These are phyloP conservation scores for Trichoderma asperelloides DNA, from an alignment of 495 filamentous ascomycete species.

Conservation along the genomic window DNA sequence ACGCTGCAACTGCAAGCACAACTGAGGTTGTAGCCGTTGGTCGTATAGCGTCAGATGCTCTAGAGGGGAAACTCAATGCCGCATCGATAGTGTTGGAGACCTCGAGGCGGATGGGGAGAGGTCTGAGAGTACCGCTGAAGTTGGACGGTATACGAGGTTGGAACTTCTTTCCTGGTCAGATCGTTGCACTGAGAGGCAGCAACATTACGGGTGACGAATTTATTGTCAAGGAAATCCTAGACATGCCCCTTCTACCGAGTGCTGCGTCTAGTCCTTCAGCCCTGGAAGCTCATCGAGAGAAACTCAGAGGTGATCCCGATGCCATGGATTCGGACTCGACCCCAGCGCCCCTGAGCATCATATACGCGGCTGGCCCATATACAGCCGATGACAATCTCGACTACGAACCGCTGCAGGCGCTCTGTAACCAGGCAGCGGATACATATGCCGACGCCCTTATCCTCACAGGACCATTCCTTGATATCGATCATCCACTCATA, in stretches of 20 bases:
- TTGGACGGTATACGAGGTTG: constrained; percentile 56
- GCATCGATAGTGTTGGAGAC: constrained; percentile 82
- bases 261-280: constrained; percentile 53
- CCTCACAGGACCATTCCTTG: constrained; percentile 79
- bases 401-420: constrained; percentile 74
- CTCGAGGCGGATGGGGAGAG: constrained; percentile 75
- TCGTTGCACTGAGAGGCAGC: constrained; percentile 75
- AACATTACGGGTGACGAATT: constrained; percentile 85
- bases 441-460: constrained; percentile 71
- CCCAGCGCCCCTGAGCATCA: constrained; percentile 58
- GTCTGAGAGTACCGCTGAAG: constrained; percentile 70
- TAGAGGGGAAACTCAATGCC: constrained; percentile 73
- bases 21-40: constrained; percentile 84
- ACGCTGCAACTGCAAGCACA: constrained; percentile 72
- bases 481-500: constrained; percentile 83
- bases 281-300: constrained; percentile 55
- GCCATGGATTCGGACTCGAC: constrained; percentile 46
- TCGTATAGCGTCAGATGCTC: constrained; percentile 76
- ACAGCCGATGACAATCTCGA: constrained; percentile 83
- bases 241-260: constrained; percentile 59
- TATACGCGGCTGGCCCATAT: constrained; percentile 80
- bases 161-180: constrained; percentile 92
- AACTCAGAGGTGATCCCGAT: constrained; percentile 51
- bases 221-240: constrained; percentile 64
- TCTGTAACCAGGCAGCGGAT: constrained; percentile 69